Conservation (phyloP, 148 eudicot species). For the Gaultheria prostrata region DNA sequence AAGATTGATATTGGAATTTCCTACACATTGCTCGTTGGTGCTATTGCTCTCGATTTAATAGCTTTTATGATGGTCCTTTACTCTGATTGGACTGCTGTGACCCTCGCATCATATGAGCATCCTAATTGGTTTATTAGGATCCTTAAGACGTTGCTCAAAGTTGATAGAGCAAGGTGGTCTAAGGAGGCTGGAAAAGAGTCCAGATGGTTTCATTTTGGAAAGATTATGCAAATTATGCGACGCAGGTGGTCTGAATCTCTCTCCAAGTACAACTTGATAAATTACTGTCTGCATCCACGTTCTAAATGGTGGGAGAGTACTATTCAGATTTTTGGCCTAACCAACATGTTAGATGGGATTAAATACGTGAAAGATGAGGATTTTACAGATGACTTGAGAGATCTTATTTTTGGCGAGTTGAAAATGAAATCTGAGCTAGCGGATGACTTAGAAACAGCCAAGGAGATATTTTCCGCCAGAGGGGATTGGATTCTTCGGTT, state of each 20-base stretch:
- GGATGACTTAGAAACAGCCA: slow-evolving; percentile 28
- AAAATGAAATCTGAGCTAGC: slow-evolving; percentile 28
- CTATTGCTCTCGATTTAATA: slow-evolving; percentile 32
- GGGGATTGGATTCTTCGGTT: slow-evolving; percentile 10
- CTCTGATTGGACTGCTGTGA: slow-evolving; percentile 36
- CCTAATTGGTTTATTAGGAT: background rate
- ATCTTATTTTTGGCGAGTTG: slow-evolving; percentile 33
- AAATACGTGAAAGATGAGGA: slow-evolving; percentile 18
- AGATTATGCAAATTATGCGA: slow-evolving; percentile 5
- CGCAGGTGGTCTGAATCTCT: slow-evolving; percentile 39
- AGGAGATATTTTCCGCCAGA: slow-evolving; percentile 4
- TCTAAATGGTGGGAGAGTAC: background rate
- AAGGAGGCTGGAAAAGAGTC: too few relatives aligned
- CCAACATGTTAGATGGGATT: slow-evolving; percentile 23
- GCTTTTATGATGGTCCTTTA: slow-evolving; percentile 31
- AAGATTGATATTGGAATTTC: slow-evolving; percentile 28
- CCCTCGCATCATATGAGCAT: slow-evolving; percentile 6
- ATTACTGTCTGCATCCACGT: slow-evolving; percentile 27
- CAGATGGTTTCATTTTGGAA: background rate
- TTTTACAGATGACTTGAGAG: slow-evolving; percentile 22
- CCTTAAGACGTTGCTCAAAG: background rate
- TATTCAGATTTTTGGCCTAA: slow-evolving; percentile 23
- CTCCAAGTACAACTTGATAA: slow-evolving; percentile 28
- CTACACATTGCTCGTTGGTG: slow-evolving; percentile 28
- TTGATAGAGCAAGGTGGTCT: slow-evolving; percentile 12